Conservation (phyloP, 2,329 filamentous ascomycete species). For the Stachybotrys chartarum region DNA sequence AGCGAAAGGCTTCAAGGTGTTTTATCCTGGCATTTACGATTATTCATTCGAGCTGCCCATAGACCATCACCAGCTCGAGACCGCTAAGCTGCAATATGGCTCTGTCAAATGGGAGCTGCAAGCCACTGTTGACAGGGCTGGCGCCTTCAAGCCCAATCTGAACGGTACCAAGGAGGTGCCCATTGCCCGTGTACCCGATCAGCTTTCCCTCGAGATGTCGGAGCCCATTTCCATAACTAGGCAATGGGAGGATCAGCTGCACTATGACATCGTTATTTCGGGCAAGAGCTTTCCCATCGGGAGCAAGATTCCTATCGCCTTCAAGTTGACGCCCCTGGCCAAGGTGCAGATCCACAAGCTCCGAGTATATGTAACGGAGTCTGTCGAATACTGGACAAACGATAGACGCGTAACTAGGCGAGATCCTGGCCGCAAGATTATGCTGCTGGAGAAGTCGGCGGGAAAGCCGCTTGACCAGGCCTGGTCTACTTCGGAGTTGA, state of each 20-base stretch:
- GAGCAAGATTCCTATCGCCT: conserved; percentile 81
- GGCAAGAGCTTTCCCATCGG: conserved; percentile 92
- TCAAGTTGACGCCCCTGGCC: conserved; percentile 85
- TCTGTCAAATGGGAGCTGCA: conserved; percentile 85
- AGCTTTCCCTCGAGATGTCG: conserved; percentile 81
- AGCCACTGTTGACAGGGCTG: conserved; percentile 75
- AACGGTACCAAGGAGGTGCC: conserved; percentile 75
- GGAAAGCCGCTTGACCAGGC: conserved; percentile 67
- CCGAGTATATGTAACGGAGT: conserved; percentile 86
- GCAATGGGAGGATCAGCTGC: conserved; percentile 90
- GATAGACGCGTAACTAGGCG: conserved; percentile 80
- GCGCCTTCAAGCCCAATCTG: conserved; percentile 84
- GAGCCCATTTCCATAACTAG: conserved; percentile 91
- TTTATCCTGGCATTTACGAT: conserved; percentile 63
- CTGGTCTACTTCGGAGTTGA: conserved; percentile 69
- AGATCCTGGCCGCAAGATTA: conserved; percentile 75
- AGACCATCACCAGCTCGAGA: conserved; percentile 83
- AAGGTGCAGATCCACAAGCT: conserved; percentile 92
- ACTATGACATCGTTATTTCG: conserved; percentile 94
- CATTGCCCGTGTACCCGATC: conserved; percentile 78
- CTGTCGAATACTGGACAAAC: conserved; percentile 83
- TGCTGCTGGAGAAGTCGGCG: conserved; percentile 81
- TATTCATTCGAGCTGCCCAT: conserved; percentile 81
- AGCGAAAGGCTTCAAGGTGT: conserved; percentile 75
- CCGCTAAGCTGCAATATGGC: conserved; percentile 78